phyloP scores from a whole-genome alignment of 2,329 filamentous ascomycete species.

The Exophiala alcalophila region DNA sequence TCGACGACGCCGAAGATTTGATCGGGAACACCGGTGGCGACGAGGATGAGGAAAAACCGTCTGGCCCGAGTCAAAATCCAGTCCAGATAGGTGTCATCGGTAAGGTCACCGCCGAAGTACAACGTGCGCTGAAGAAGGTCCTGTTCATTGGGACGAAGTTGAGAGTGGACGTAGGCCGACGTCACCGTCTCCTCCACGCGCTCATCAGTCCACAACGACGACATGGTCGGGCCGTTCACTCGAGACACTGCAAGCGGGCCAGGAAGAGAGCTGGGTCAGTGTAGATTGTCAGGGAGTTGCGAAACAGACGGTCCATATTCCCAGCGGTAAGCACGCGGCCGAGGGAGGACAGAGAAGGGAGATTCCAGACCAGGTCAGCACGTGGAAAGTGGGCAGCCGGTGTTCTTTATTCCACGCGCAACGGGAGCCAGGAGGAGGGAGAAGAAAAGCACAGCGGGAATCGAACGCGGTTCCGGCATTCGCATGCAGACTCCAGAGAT shows the following conservation, averaged over 20 bases:
- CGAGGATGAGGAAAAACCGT: slow-evolving; percentile 58
- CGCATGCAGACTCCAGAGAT: slow-evolving; percentile 4
- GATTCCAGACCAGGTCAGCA: slow-evolving; percentile 2
- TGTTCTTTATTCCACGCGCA: slow-evolving; percentile 1
- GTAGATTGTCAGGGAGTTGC: not conserved
- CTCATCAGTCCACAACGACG: slow-evolving; percentile 46
- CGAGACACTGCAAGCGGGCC: too few species aligned
- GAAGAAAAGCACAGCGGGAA: too few species aligned
- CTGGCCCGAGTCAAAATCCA: slow-evolving; percentile 60
- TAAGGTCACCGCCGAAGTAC: slow-evolving; percentile 44
- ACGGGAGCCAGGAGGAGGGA: not conserved
- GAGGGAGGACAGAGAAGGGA: slow-evolving; percentile 3
- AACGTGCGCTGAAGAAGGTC: slow-evolving; percentile 36
- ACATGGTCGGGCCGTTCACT: too few species aligned
- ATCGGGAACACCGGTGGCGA: slow-evolving; percentile 59
- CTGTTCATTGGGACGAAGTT: slow-evolving; percentile 36
- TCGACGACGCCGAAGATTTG: slow-evolving; percentile 62
- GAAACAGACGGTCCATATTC: slow-evolving; percentile 6
- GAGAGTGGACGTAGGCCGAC: slow-evolving; percentile 40
- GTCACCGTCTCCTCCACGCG: slow-evolving; percentile 44
- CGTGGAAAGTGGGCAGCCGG: slow-evolving; percentile 15
- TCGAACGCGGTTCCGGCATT: too few species aligned
- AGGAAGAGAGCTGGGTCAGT: too few species aligned
- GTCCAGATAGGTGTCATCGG: slow-evolving; percentile 56
- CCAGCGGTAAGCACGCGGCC: slow-evolving; percentile 6